These are phyloP conservation scores for Tuber melanosporum DNA, from an alignment of 495 filamentous ascomycete species.

Conservation along the genomic window DNA sequence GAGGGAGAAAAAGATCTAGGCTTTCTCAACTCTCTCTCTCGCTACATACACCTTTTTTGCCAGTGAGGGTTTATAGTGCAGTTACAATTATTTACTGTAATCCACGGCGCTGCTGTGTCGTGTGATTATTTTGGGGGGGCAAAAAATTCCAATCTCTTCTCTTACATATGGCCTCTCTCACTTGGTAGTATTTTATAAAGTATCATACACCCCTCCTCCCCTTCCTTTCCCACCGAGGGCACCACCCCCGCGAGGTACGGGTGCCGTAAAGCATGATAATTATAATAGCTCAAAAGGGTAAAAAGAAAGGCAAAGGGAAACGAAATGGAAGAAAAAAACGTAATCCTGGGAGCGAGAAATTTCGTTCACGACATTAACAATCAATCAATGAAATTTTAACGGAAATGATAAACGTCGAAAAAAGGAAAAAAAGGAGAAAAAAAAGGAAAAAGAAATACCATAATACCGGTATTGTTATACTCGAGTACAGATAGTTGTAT, in stretches of 20 bases:
- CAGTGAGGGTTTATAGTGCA: neutral
- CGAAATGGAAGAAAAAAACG: neutral
- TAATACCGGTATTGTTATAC: neutral
- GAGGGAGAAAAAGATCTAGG: no score
- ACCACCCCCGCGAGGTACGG: neutral
- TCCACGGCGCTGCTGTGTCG: neutral
- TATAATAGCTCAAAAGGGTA: conserved; percentile 30
- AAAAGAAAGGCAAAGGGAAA: conserved; percentile 27
- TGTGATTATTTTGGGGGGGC: neutral
- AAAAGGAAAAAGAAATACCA: neutral
- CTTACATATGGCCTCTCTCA: neutral
- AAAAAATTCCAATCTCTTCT: neutral
- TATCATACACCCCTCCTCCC: neutral
- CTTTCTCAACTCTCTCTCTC: no score
- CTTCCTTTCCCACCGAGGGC: neutral
- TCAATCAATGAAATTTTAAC: neutral
- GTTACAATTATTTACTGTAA: no score
- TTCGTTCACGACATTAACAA: neutral
- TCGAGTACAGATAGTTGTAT: neutral
- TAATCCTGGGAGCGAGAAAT: neutral
- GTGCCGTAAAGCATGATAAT: neutral
- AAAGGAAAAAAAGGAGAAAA: neutral
- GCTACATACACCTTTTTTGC: no score
- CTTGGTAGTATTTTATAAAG: neutral
- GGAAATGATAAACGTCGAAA: neutral